phyloP scores from a whole-genome alignment of 345 rosid species.

The Arabis alpina region DNA sequence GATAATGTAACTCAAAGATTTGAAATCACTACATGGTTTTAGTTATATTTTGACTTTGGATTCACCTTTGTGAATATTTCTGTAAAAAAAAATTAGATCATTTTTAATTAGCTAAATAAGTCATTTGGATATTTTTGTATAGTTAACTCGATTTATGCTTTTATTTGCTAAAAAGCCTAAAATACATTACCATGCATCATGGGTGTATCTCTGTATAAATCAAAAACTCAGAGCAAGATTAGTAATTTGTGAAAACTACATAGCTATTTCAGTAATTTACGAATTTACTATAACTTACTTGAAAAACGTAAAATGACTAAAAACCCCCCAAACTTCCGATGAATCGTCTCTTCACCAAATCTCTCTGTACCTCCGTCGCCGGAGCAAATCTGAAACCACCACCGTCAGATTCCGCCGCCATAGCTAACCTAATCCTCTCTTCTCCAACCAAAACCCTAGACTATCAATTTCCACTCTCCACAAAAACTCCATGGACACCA shows the following conservation, averaged over 20 bases:
- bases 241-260: not conserved
- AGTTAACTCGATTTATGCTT: no score
- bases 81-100: no score
- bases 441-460: slow-evolving; percentile 45
- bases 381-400: slow-evolving; percentile 31
- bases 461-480: slow-evolving; percentile 47
- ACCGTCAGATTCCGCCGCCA: slow-evolving; percentile 33
- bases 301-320: not conserved
- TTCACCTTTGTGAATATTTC: no score
- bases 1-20: no score
- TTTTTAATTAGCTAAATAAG: no score
- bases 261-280: not conserved
- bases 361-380: slow-evolving; percentile 34
- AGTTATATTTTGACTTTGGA: no score
- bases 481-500: slow-evolving; percentile 62
- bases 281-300: not conserved
- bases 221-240: not conserved
- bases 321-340: not conserved
- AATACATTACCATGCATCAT: no score
- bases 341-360: slow-evolving; percentile 33
- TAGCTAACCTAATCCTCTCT: slow-evolving; percentile 52
- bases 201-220: not conserved
- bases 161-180: no score
- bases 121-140: no score
- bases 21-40: no score